Percentiles rank a stretch among this genome's conserved stretches.
Evolutionary conservation across 148 eudicot species (phyloP).

Genomic region (Rhododendron griersonianum): DNA sequence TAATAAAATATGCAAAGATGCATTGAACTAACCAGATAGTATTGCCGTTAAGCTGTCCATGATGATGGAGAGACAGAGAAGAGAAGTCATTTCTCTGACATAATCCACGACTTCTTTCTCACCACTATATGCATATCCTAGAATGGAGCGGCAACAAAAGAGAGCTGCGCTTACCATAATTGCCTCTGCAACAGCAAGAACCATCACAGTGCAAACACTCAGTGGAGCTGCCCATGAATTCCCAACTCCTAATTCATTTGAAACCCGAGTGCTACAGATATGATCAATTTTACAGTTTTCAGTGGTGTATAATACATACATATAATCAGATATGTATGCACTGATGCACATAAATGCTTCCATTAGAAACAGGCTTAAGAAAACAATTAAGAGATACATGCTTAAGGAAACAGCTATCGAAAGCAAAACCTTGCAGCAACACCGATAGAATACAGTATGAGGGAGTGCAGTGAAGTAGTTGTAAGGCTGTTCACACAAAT

Average conservation of each 20-base stretch:
- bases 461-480: constrained; percentile 28
- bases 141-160: constrained; percentile 20
- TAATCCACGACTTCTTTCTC: constrained; percentile 31
- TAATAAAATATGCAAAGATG: not conserved
- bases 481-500: constrained; percentile 28
- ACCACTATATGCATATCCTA: constrained; percentile 40
- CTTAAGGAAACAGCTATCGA: no score
- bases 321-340: no score
- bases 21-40: constrained; percentile 28
- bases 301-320: no score
- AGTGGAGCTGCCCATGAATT: constrained; percentile 27
- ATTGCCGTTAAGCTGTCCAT: constrained; percentile 34
- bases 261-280: constrained; percentile 32
- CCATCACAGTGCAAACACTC: constrained; percentile 17
- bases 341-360: no score
- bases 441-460: constrained; percentile 34
- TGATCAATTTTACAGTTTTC: not conserved
- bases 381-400: no score
- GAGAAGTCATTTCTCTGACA: constrained; percentile 25
- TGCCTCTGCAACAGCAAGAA: constrained; percentile 21
- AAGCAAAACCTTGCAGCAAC: constrained; percentile 37
- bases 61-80: constrained; percentile 26
- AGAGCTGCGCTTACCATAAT: constrained; percentile 17
- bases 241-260: constrained; percentile 56
- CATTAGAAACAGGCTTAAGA: no score